Base-by-base conservation (phyloP, 2,329 filamentous ascomycete genomes). In the Tolypocladium amazonense region DNA sequence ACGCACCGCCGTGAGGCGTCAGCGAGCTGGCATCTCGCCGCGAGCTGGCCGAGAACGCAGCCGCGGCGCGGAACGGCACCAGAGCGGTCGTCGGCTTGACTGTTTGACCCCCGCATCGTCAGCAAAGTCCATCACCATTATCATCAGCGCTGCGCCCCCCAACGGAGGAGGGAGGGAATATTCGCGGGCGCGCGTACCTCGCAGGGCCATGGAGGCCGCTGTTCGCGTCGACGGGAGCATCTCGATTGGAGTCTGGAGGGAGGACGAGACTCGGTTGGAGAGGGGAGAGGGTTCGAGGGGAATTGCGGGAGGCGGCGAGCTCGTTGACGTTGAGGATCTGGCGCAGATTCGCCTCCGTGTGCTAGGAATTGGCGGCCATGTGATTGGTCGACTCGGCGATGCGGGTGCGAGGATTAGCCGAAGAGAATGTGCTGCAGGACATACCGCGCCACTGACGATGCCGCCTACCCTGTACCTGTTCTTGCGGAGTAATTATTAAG, bases 81-180 rank as follows among this genome's bases (percentile, higher is more conserved):
- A 89, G 76, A 61, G 85, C 78, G 59, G 79, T 79, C 58, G 82
- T 76, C 65, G 89, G 88, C 76, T 85, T 88, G 74, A 79, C 88
- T 91, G 70, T 67, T 43, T n/a, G 18, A n/a, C 47, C 37, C 25
- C 25, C 30, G 50, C 50, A 53, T 23, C 30, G 50, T 54, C 50
- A 54, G 50, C 50, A 54, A 54, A 54, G 9, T 3, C 30, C 50
- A 20, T 47, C 53, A 9, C n/a, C 20, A 20, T 43, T n/a, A 27
- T 56, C 37, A n/a, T n/a, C 52, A 20, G 23, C 18, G 47, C 27
- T 12, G 54, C 43, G 39, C 12, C 53, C 23, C 47, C 33, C 15
- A 18, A 18, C 39, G 18, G 39, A 7, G 39, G 39, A 20, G 6
- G 20, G 20, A 43, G 18, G 39, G 39, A n/a, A n/a, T 43, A 39